Base-by-base conservation (phyloP, 306 rosid genomes). In the Lathyrus oleraceus region DNA sequence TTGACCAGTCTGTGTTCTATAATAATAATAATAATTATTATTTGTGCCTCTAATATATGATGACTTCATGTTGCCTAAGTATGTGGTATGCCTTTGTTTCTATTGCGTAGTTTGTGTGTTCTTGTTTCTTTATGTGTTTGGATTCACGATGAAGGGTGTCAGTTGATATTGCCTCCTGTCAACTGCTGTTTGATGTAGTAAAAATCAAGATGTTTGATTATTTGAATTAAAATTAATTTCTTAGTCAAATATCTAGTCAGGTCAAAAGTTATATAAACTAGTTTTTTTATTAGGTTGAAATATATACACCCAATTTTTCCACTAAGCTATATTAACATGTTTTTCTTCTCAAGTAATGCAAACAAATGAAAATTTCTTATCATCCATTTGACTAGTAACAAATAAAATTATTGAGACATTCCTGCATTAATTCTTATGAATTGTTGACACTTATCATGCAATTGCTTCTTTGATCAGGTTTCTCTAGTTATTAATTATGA, bases 401-500 rank as follows among this genome's bases (percentile, higher is more conserved):
- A 6, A 12, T 16, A 61, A 57, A 67, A 10, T 8, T 8, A 23
- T 57, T 49, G 32, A 40, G 20, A 67, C 32, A 40, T 39, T 10
- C 66, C 52, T 27, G 32, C 6, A 5, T 43, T n/a, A 52, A 3
- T 45, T 65, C 3, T 49, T 43, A 39, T 66, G 27, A 48, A n/a
- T 57, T 68, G 20, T 21, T 74, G 73, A 19, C 68, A 61, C 17
- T 78, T 51, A 36, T 69, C 48, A 36, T 61, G 21, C 7, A 17
- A 51, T 27, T 36, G 44, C 58, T 64, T 52, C 23, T 42, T 21
- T 61, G 15, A 44, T 72, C 88, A 94, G 97, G 99, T 94, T 73
- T 94, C 97, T 6, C 78, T 94, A 39, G 99, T 94, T 60, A 91
- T 94, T 61, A 94, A 94, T 59, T 94, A 94, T 71, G 99, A 94